Base-by-base conservation (phyloP, 192 early-diverging fungal genomes). In the Piromyces finnis region DNA sequence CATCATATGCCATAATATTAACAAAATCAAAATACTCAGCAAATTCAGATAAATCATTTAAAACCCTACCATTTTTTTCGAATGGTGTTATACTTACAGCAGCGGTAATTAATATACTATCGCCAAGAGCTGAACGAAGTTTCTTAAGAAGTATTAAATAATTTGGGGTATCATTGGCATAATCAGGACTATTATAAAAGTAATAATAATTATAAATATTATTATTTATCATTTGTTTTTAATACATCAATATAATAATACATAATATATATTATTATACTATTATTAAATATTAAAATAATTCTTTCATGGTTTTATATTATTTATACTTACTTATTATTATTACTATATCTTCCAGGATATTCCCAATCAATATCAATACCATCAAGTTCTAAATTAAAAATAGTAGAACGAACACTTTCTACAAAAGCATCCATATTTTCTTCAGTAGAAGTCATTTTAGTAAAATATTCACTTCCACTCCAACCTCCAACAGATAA, bases 361-460 rank as follows among this genome's bases (percentile, higher is more conserved):
- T 91, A 93, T 83, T 94, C 93, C 85, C 84, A 93, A 82, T 93
- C 93, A 80, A 94, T 84, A 81, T 94, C 93, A 79, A 92, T 87
- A 79, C 93, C 93, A 85, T 93, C 92, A 1, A 93, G 77, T 79
- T 32, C 17, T 2, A 22, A 36, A 22, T 17, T 5, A 78, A 4
- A 0, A 5, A 32, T 26, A 5, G 30, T 78, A 5, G 3, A 5
- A 5, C 3, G 0, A 4, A 22, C 41, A 51, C 6, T 51, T 51
- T 51, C 2, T 22, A 51, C 18, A 51, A 51, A 51, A 14, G 15
- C 41, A 22, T 51, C 22, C 18, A 22, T 17, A 51, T 22, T 51
- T 22, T 2, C 41, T 22, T 22, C 13, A 3, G 41, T 22, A 51
- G 41, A 51, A 5, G 41, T 51, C 41, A 51, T 51, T 22, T 22